phyloP scores from a whole-genome alignment of 768 basidiomycete genomes.

The Phylloporus arenicola region DNA sequence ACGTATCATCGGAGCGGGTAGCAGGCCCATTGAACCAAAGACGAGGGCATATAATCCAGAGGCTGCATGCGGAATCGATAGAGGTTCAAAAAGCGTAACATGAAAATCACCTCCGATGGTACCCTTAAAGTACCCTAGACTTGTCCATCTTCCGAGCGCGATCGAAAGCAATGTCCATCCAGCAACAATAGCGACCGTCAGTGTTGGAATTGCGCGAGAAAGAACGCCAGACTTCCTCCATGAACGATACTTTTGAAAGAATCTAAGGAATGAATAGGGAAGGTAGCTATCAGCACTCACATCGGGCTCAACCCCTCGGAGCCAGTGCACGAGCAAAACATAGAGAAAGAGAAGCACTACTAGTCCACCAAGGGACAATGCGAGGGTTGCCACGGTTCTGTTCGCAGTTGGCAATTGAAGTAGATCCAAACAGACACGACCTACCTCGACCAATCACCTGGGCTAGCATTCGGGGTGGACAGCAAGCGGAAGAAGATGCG shows the following conservation, averaged over 20 bases:
- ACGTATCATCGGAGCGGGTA: constrained; percentile 59
- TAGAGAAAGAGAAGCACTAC: constrained; percentile 71
- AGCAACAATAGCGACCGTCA: constrained; percentile 63
- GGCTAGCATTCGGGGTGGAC: constrained; percentile 25
- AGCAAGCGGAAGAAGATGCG: constrained; percentile 43
- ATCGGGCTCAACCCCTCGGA: constrained; percentile 62
- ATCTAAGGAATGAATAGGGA: neutral
- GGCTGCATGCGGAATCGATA: constrained; percentile 37
- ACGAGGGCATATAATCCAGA: constrained; percentile 62
- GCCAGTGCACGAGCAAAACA: constrained; percentile 60
- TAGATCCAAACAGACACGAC: neutral
- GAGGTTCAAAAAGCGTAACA: neutral
- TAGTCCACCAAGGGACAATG: constrained; percentile 51
- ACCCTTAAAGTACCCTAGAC: constrained; percentile 59
- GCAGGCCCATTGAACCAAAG: constrained; percentile 70
- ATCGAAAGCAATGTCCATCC: constrained; percentile 62
- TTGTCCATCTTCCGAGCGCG: constrained; percentile 64
- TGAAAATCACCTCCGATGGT: constrained; percentile 49
- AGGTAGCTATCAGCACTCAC: constrained; percentile 37
- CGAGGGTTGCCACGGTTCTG: constrained; percentile 50
- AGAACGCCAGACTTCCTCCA: constrained; percentile 70
- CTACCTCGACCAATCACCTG: constrained; percentile 51
- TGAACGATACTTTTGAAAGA: constrained; percentile 52
- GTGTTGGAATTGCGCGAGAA: constrained; percentile 62
- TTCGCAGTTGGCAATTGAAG: constrained; percentile 6